Percentiles rank a stretch among this genome's conserved stretches.
phyloP scores from a whole-genome alignment of 768 basidiomycete genomes.

The Russula emetica region DNA sequence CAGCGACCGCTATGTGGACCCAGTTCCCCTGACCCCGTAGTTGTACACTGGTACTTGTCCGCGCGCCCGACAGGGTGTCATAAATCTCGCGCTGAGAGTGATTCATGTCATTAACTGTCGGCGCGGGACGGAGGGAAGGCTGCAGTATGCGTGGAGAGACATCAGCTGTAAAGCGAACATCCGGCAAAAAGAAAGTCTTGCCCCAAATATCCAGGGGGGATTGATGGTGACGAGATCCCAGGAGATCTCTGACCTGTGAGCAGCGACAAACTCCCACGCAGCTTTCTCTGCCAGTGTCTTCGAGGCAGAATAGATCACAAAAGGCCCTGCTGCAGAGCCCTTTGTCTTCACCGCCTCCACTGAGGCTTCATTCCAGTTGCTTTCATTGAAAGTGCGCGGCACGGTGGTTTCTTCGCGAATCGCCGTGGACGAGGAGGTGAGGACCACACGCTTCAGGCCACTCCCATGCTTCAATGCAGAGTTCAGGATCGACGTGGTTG shows the following conservation, averaged over 20 bases:
- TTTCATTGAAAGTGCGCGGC: conserved; percentile 27
- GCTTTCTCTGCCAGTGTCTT: conserved; percentile 60
- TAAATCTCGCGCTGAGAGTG: conserved; percentile 18
- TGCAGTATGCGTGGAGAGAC: conserved; percentile 7
- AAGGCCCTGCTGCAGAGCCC: conserved; percentile 41
- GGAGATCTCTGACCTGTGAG: conserved; percentile 40
- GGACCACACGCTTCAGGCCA: conserved; percentile 54
- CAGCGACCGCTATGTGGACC: conserved; percentile 5
- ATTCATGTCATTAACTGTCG: conserved; percentile 14
- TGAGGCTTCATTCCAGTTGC: conserved; percentile 52
- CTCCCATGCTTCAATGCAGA: conserved; percentile 54
- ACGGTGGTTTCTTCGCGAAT: conserved; percentile 33
- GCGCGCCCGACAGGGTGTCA: conserved; percentile 9
- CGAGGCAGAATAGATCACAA: conserved; percentile 50
- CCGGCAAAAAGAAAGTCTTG: background rate
- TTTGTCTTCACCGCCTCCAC: conserved; percentile 45
- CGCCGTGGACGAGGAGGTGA: conserved; percentile 56
- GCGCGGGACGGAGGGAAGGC: conserved; percentile 32
- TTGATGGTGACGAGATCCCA: conserved; percentile 54
- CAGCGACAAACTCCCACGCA: conserved; percentile 47
- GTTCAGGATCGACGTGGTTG: conserved; percentile 59
- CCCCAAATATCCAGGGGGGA: conserved; percentile 41
- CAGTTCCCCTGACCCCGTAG: conserved; percentile 5
- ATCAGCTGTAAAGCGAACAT: background rate
- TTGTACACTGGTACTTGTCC: conserved; percentile 1